Conservation (phyloP, 306 rosid genomes). For the Cucumis cinereus region DNA sequence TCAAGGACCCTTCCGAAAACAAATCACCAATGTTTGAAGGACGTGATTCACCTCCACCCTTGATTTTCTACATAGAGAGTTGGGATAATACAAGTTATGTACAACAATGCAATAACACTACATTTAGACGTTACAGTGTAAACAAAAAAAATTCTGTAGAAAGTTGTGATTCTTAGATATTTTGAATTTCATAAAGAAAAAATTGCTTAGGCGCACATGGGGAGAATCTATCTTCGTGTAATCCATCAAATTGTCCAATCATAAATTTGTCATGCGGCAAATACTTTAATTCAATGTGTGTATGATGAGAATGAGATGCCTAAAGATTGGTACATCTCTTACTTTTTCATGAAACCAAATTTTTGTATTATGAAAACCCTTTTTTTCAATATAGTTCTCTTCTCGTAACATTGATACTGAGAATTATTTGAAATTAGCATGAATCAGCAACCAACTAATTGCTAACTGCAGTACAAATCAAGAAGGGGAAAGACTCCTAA, state of each 20-base stretch:
- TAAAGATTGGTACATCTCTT: too few species aligned
- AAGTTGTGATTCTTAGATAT: not conserved
- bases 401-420: not conserved
- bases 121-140: not conserved
- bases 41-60: constrained; percentile 33
- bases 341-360: too few species aligned
- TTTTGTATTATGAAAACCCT: not conserved
- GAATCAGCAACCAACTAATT: constrained; percentile 1
- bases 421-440: not conserved
- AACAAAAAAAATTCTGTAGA: not conserved
- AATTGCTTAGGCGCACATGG: too few species aligned
- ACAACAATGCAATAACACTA: not conserved
- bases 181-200: not conserved
- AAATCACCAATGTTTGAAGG: constrained; percentile 81
- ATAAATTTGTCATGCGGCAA: too few species aligned
- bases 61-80: constrained; percentile 33
- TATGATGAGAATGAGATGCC: too few species aligned
- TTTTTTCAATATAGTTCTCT: not conserved
- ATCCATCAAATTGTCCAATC: too few species aligned
- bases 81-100: not conserved
- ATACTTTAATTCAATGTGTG: too few species aligned
- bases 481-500: not conserved
- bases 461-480: not conserved
- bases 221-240: too few species aligned
- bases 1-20: constrained; percentile 94